Percentiles rank a stretch among this genome's conserved stretches.
phyloP scores from a whole-genome alignment of 768 basidiomycete species.

The Leccinum variicolor region DNA sequence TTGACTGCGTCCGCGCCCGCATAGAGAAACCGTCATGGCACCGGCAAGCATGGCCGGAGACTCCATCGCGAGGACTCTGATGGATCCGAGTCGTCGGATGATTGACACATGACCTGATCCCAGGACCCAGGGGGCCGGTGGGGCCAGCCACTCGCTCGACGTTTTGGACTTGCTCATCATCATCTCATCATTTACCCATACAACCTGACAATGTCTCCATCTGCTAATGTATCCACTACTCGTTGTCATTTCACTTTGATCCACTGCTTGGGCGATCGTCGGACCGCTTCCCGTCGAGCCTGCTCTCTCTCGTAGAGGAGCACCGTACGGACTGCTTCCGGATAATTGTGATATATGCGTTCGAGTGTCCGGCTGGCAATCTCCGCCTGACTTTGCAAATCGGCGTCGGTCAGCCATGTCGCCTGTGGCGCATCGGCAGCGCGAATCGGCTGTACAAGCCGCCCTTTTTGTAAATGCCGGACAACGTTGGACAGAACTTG shows the following conservation, averaged over 20 bases:
- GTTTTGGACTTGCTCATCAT: constrained; percentile 9
- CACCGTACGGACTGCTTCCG: constrained; percentile 38
- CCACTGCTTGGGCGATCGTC: constrained; percentile 19
- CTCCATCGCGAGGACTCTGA: constrained; percentile 60
- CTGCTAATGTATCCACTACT: constrained; percentile 25
- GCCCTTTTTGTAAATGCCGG: constrained; percentile 48
- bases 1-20: constrained; percentile 19
- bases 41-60: constrained; percentile 56
- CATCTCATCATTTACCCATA: constrained; percentile 22
- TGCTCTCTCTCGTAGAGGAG: constrained; percentile 34
- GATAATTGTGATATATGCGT: constrained; percentile 48
- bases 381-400: constrained; percentile 22
- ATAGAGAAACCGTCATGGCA: constrained; percentile 80
- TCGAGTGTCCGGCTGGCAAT: constrained; percentile 41
- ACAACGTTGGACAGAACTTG: constrained; percentile 45
- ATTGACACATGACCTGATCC: constrained; percentile 34
- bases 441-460: constrained; percentile 41
- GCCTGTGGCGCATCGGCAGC: constrained; percentile 20
- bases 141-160: background rate
- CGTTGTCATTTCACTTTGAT: constrained; percentile 10
- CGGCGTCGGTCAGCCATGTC: constrained; percentile 14
- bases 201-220: constrained; percentile 17
- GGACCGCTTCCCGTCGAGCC: constrained; percentile 20
- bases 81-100: constrained; percentile 70
- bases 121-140: background rate